Conservation (phyloP, 2,329 filamentous ascomycete species). For the Colletotrichum acutatum region DNA sequence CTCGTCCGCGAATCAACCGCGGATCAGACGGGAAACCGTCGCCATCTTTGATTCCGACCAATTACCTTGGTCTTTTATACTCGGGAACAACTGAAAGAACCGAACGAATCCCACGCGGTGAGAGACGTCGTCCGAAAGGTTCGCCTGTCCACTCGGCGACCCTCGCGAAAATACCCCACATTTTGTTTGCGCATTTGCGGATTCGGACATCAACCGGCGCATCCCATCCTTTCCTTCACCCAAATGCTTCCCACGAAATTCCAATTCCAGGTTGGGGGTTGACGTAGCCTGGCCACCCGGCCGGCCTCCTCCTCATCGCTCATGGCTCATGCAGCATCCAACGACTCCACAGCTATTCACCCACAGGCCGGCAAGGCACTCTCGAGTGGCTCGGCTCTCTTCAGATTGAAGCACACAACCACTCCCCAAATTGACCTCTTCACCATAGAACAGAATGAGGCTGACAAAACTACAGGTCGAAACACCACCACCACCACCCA, state of each 20-base stretch:
- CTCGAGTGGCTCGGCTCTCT: background rate
- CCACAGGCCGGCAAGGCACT: background rate
- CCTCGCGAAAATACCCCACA: background rate
- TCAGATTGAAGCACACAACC: background rate
- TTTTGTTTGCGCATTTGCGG: background rate
- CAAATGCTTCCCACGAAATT: background rate
- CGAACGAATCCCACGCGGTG: background rate
- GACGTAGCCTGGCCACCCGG: background rate
- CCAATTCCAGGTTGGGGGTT: background rate
- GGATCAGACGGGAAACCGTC: background rate
- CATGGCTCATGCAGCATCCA: background rate
- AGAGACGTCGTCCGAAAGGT: background rate
- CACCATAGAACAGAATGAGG: constrained; percentile 7
- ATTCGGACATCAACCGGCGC: background rate
- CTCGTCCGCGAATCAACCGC: constrained; percentile 2
- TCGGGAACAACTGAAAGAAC: background rate
- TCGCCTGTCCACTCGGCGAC: no score
- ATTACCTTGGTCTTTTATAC: background rate
- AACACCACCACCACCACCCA: background rate
- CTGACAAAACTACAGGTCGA: background rate
- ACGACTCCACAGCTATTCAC: background rate
- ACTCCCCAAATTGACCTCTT: background rate
- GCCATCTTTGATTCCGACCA: background rate
- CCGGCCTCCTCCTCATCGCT: no score
- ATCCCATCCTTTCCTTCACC: background rate